Conservation (phyloP, 176 grass and related monocot genomes). For the Rhynchospora tenuis region DNA sequence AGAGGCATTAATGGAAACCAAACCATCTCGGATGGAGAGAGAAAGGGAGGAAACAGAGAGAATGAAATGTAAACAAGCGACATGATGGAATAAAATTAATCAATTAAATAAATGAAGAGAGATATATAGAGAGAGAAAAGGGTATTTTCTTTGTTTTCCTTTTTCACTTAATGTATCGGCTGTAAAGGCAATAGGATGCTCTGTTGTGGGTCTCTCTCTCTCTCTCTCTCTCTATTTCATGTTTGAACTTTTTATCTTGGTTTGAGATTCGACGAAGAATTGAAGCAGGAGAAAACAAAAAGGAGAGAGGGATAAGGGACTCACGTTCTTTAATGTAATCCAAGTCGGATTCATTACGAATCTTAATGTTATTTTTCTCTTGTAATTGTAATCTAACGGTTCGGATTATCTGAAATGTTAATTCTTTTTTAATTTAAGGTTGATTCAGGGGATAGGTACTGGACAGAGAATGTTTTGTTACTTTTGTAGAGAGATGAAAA, state of each 20-base stretch:
- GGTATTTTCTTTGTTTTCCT: background rate
- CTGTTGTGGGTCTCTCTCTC: constrained; percentile 6
- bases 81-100: background rate
- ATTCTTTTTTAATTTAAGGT: too few relatives aligned
- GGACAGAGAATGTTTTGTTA: constrained; percentile 4
- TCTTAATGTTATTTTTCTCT: too few relatives aligned
- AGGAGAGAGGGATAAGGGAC: constrained; percentile 4
- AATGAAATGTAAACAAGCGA: background rate
- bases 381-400: too few relatives aligned
- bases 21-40: background rate
- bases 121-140: background rate
- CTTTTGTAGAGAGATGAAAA: constrained; percentile 18
- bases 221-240: background rate
- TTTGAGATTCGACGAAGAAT: background rate
- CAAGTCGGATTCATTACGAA: too few relatives aligned
- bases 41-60: constrained; percentile 7
- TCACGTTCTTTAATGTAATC: too few relatives aligned
- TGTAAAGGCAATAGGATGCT: constrained; percentile 9
- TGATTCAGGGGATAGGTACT: too few relatives aligned
- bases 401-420: too few relatives aligned
- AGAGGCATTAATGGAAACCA: constrained; percentile 11
- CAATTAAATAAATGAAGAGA: constrained; percentile 4
- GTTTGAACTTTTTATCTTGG: constrained; percentile 1
- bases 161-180: constrained; percentile 9
- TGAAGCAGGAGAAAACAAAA: constrained; percentile 23